phyloP scores from a whole-genome alignment of 129 eudicot genomes.

The Apium graveolens region DNA sequence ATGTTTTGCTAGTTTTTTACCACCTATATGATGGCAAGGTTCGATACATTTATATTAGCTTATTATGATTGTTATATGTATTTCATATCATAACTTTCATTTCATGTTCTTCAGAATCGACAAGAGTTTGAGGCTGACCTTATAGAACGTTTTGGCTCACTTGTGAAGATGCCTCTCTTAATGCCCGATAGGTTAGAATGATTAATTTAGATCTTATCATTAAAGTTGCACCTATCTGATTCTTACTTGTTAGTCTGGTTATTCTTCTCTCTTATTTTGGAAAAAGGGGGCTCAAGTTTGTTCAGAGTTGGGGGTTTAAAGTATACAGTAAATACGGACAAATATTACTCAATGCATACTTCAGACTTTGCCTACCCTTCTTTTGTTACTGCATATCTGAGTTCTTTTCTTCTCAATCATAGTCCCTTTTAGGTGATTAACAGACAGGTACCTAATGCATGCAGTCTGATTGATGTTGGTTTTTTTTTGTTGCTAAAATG shows the following conservation, averaged over 20 bases:
- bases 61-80: not conserved
- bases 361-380: not conserved
- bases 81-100: not conserved
- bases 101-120: conserved; percentile 46
- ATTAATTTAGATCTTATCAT: not conserved
- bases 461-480: not conserved
- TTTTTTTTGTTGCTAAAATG: too few species aligned
- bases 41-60: not conserved
- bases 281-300: not conserved
- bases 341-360: not conserved
- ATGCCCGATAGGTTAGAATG: conserved; percentile 55
- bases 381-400: not conserved
- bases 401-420: not conserved
- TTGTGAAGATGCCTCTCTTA: conserved; percentile 92
- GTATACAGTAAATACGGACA: not conserved
- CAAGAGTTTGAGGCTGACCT: conserved; percentile 77
- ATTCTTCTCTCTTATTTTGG: not conserved
- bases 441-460: not conserved
- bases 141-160: conserved; percentile 86
- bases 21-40: conserved; percentile 97
- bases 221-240: not conserved
- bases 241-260: not conserved
- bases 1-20: conserved; percentile 88
- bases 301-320: not conserved
- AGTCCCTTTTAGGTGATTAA: not conserved